Evolutionary conservation across 768 basidiomycete genomes (phyloP).

Genomic region (Hypholoma sublateritium): DNA sequence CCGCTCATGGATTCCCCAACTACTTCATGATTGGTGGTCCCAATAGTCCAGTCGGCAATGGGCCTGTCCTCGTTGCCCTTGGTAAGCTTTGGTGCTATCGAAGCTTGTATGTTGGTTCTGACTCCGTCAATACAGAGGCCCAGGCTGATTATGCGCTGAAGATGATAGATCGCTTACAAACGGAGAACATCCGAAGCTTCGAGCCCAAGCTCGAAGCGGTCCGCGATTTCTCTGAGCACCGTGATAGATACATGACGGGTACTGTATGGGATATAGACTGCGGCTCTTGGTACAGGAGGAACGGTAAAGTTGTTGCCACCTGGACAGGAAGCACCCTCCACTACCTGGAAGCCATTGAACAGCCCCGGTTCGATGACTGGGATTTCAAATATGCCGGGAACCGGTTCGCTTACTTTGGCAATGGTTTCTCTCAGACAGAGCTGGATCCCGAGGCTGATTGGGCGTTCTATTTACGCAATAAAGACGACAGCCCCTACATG

Average conservation of each 20-base stretch:
- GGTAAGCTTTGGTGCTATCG: slow-evolving; percentile 16
- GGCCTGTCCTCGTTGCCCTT: slow-evolving; percentile 29
- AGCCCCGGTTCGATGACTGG: slow-evolving; percentile 37
- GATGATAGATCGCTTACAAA: slow-evolving; percentile 32
- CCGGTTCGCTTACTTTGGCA: slow-evolving; percentile 34
- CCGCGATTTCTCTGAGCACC: slow-evolving; percentile 30
- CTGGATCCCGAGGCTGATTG: slow-evolving; percentile 29
- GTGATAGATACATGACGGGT: slow-evolving; percentile 31
- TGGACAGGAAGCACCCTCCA: slow-evolving; percentile 38
- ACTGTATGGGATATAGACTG: slow-evolving; percentile 33
- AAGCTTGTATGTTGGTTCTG: not conserved
- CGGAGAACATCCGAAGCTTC: slow-evolving; percentile 36
- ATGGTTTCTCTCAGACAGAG: slow-evolving; percentile 34
- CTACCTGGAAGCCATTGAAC: slow-evolving; percentile 31
- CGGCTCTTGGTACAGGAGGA: slow-evolving; percentile 36
- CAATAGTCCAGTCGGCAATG: slow-evolving; percentile 35
- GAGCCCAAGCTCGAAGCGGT: slow-evolving; percentile 33
- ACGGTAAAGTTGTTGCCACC: slow-evolving; percentile 30
- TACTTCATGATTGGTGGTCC: slow-evolving; percentile 33
- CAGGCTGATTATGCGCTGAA: slow-evolving; percentile 34
- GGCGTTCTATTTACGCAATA: slow-evolving; percentile 29
- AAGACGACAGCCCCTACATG: slow-evolving; percentile 24
- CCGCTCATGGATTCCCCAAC: slow-evolving; percentile 32
- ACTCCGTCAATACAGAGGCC: slow-evolving; percentile 22
- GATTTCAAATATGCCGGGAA: slow-evolving; percentile 32